Base-by-base conservation (phyloP, 306 rosid genomes). In the Pyrus communis region DNA sequence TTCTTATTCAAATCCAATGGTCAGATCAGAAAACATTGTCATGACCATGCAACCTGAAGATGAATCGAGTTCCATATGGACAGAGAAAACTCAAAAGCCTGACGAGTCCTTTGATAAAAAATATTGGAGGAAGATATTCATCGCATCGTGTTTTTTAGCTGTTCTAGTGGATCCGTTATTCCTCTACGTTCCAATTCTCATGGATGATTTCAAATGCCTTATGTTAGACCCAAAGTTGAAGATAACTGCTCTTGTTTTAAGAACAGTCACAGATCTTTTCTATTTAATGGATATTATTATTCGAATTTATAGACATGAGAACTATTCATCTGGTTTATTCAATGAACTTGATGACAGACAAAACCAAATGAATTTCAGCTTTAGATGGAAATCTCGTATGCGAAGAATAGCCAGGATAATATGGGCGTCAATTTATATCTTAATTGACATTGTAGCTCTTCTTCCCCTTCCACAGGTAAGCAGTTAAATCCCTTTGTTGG, bases 91-190 rank as follows among this genome's bases (percentile, higher is more conserved):
- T 31, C 5, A 31, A 4, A 31, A 28, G 2, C 30, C 33, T 38
- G 42, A 38, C 1, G 35, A 4, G 35, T 7, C 9, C 7, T 22
- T 18, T 17, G 4, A 9, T 13, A 11, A 19, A 13, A 7, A 65
- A 2, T 33, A 33, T 1, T 78, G 1, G 1, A 0, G 77, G 83
- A 75, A 40, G 60, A 55, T 78, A 75, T 83, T 83, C 33, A 21
- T 75, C 6, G n/a, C 40, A 46, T 79, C 83, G 21, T 79, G 83
- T 38, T 23, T 75, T 43, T 46, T 75, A 71, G 81, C 83, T 5
- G 81, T 83, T 25, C 22, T 70, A 1, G n/a, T 71, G 67, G 86
- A 83, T 67, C 83, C 86, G 3, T 59, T 83, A 74, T 83, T 83
- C 75, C 72, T 83, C 65, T 83, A 83, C 77, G 61, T 83, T 73